Percentiles rank a stretch among this genome's conserved stretches.
These are phyloP conservation scores for Pulveroboletus sp. DNA, from an alignment of 1,284 basidiomycete species.

Conservation along the genomic window DNA sequence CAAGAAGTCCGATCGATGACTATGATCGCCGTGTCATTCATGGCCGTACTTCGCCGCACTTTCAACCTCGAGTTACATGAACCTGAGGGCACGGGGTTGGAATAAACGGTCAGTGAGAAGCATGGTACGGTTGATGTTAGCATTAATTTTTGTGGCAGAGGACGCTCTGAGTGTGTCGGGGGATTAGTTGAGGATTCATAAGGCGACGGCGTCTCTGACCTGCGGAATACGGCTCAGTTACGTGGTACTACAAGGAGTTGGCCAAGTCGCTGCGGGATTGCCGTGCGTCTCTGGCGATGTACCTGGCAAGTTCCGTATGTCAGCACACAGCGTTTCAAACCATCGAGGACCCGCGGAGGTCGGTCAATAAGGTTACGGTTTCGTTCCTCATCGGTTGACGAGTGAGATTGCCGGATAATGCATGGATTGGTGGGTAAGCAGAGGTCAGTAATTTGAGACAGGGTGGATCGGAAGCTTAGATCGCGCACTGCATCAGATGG, in stretches of 20 bases:
- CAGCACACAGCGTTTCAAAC: constrained; percentile 19
- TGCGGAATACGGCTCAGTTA: not conserved
- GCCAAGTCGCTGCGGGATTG: not conserved
- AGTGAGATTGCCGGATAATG: constrained; percentile 1
- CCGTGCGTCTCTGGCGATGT: not conserved
- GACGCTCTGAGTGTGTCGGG: not conserved
- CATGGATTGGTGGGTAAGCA: not conserved
- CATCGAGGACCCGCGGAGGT: constrained; percentile 32
- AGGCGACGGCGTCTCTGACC: not conserved
- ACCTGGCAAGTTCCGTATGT: constrained; percentile 15
- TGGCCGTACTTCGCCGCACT: constrained; percentile 13
- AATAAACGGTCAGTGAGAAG: not conserved
- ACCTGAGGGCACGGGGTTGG: constrained; percentile 3
- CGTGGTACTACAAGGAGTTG: not conserved
- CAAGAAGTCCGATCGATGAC: constrained; percentile 19
- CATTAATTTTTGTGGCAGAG: not conserved
- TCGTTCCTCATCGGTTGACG: constrained; percentile 9
- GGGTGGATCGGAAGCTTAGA: constrained; percentile 23
- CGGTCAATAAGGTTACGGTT: constrained; percentile 2
- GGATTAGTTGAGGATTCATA: not conserved
- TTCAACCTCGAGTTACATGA: constrained; percentile 18
- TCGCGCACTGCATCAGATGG: constrained; percentile 24
- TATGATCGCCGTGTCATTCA: constrained; percentile 29
- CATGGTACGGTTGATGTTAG: not conserved
- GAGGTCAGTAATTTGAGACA: constrained; percentile 1